phyloP scores from a whole-genome alignment of 2,329 filamentous ascomycete genomes.

The Calonectria multiphialidica region DNA sequence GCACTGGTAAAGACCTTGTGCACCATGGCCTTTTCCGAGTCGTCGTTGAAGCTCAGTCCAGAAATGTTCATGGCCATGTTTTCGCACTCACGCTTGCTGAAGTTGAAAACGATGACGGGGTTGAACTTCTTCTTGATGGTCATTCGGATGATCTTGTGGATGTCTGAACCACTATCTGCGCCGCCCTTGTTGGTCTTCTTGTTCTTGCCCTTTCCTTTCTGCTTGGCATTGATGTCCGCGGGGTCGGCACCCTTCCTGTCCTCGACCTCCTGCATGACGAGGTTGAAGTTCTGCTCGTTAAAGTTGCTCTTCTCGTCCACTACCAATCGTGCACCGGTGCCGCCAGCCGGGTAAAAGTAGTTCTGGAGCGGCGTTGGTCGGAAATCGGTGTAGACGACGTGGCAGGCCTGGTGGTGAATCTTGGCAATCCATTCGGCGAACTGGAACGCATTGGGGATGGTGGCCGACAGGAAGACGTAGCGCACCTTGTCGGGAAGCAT shows the following conservation, averaged over 20 bases:
- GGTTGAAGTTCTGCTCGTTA: slow-evolving; percentile 97
- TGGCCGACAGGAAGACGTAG: slow-evolving; percentile 98
- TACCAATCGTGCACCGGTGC: slow-evolving; percentile 91
- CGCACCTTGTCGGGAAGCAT: slow-evolving; percentile 97
- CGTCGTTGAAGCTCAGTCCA: slow-evolving; percentile 92
- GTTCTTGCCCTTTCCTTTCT: slow-evolving; percentile 89
- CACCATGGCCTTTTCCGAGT: slow-evolving; percentile 95
- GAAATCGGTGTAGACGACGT: slow-evolving; percentile 99
- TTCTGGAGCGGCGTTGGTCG: slow-evolving; percentile 95
- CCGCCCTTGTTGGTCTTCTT: slow-evolving; percentile 93
- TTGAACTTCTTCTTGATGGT: slow-evolving; percentile 98
- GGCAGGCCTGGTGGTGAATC: slow-evolving; percentile 96
- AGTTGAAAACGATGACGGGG: slow-evolving; percentile 99
- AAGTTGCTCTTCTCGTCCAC: slow-evolving; percentile 98
- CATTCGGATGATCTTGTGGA: slow-evolving; percentile 98
- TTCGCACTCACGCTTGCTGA: slow-evolving; percentile 98
- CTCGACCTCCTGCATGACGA: slow-evolving; percentile 91
- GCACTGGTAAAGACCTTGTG: slow-evolving; percentile 94
- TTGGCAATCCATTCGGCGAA: slow-evolving; percentile 99
- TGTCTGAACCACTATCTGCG: slow-evolving; percentile 81
- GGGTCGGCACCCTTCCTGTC: slow-evolving; percentile 89
- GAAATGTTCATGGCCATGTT: slow-evolving; percentile 89
- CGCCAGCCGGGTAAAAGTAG: slow-evolving; percentile 95
- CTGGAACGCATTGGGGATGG: slow-evolving; percentile 98
- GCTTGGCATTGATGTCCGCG: slow-evolving; percentile 81